Conservation (phyloP, 345 rosid genomes). For the Pugionium dolabratum region DNA sequence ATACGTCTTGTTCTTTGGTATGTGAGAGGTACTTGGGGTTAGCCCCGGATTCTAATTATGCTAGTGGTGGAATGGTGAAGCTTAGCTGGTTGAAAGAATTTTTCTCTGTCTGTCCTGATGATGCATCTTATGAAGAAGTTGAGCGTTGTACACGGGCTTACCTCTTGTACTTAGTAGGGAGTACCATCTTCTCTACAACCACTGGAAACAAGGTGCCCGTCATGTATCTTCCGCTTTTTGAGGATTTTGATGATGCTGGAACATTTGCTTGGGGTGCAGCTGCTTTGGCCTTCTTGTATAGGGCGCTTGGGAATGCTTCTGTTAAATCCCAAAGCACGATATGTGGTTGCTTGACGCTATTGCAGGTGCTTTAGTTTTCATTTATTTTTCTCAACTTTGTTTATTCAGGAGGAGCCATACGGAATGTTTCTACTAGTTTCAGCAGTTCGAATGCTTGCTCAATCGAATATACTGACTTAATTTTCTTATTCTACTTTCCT, state of each 20-base stretch:
- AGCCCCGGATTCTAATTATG: constrained; percentile 69
- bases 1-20: constrained; percentile 69
- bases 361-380: constrained; percentile 57
- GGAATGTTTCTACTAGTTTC: too few relatives aligned
- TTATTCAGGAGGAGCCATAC: too few relatives aligned
- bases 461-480: not conserved
- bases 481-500: not conserved
- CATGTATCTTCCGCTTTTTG: constrained; percentile 91
- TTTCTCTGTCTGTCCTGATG: constrained; percentile 71
- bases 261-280: constrained; percentile 94
- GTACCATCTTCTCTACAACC: constrained; percentile 90
- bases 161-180: constrained; percentile 85
- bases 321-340: constrained; percentile 37
- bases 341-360: constrained; percentile 89
- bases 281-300: constrained; percentile 83
- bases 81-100: constrained; percentile 93
- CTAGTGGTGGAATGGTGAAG: constrained; percentile 99
- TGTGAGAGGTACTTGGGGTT: constrained; percentile 71
- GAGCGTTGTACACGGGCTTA: constrained; percentile 81
- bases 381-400: not conserved
- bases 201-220: constrained; percentile 98
- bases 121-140: constrained; percentile 59
- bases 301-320: constrained; percentile 98
- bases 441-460: not conserved
- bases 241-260: constrained; percentile 34